Conservation (phyloP, 768 basidiomycete species). For the Scleroderma citrinum region DNA sequence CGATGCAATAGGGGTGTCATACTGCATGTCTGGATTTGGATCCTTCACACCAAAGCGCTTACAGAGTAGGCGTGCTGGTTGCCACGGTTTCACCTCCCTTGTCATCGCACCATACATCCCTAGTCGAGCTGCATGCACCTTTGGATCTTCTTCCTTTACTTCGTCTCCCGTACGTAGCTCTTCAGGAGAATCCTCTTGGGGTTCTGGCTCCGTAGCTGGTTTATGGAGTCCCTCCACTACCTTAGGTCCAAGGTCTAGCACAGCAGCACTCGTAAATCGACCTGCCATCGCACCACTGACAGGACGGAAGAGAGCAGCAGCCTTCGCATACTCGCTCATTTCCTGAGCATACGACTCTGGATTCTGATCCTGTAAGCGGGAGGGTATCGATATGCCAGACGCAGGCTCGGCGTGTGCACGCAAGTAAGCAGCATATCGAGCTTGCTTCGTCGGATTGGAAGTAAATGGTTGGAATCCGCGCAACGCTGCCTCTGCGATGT, state of each 20-base stretch:
- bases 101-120: slow-evolving; percentile 93
- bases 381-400: slow-evolving; percentile 40
- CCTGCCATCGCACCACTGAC: slow-evolving; percentile 89
- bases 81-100: slow-evolving; percentile 66
- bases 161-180: slow-evolving; percentile 31
- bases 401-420: slow-evolving; percentile 56
- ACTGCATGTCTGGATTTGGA: slow-evolving; percentile 57
- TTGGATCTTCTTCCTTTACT: slow-evolving; percentile 62
- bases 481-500: slow-evolving; percentile 81
- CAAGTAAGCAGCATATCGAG: slow-evolving; percentile 81
- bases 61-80: slow-evolving; percentile 80
- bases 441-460: slow-evolving; percentile 69
- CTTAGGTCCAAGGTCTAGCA: slow-evolving; percentile 61
- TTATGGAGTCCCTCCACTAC: slow-evolving; percentile 64
- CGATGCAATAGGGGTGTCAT: slow-evolving; percentile 22
- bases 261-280: slow-evolving; percentile 80
- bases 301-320: slow-evolving; percentile 88
- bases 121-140: slow-evolving; percentile 71
- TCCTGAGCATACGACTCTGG: slow-evolving; percentile 75
- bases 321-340: slow-evolving; percentile 78
- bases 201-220: slow-evolving; percentile 35
- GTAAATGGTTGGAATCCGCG: slow-evolving; percentile 88
- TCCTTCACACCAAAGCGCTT: slow-evolving; percentile 92
- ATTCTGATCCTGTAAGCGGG: slow-evolving; percentile 51
- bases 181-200: slow-evolving; percentile 38